Conservation (phyloP, 495 filamentous ascomycete species). For the Xylaria palmicola region DNA sequence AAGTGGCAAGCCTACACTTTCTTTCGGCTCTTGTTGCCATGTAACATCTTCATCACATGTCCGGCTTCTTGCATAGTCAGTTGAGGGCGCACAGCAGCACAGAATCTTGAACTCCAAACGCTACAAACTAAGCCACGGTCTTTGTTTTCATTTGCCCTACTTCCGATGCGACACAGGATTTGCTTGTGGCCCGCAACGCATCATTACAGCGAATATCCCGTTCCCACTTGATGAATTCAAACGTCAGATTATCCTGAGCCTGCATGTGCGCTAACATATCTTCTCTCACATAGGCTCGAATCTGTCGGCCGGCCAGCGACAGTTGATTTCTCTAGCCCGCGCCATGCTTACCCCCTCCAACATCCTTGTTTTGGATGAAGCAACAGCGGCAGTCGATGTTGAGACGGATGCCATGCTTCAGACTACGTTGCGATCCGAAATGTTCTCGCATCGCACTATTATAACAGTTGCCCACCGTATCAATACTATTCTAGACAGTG, state of each 20-base stretch:
- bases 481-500: constrained; percentile 93
- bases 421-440: constrained; percentile 57
- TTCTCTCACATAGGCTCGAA: constrained; percentile 56
- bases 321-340: constrained; percentile 88
- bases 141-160: neutral
- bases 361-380: constrained; percentile 96
- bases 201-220: neutral
- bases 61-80: constrained; percentile 27
- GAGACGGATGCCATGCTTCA: constrained; percentile 89
- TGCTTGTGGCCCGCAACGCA: constrained; percentile 15
- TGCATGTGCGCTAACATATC: constrained; percentile 34
- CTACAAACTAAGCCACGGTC: neutral
- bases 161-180: constrained; percentile 7
- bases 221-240: neutral
- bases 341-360: constrained; percentile 94
- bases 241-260: neutral
- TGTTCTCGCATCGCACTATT: constrained; percentile 89
- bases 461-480: constrained; percentile 97
- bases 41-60: constrained; percentile 10
- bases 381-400: constrained; percentile 93
- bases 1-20: constrained; percentile 43
- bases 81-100: constrained; percentile 2
- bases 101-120: neutral
- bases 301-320: constrained; percentile 84
- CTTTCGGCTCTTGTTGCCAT: constrained; percentile 37